phyloP scores from a whole-genome alignment of 768 basidiomycete genomes.

The Collybia sordida region DNA sequence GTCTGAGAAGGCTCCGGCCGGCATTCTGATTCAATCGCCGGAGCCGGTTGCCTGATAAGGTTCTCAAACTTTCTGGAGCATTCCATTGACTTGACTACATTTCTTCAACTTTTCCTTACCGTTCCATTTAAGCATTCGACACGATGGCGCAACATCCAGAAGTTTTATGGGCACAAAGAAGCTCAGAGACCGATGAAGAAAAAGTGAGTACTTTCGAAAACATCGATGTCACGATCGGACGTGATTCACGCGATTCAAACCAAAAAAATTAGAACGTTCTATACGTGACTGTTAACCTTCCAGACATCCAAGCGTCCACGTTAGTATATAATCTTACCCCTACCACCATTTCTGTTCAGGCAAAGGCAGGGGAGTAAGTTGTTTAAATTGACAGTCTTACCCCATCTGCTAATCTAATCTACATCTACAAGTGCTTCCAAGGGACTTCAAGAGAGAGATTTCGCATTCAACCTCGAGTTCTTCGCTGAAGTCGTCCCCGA shows the following conservation, averaged over 20 bases:
- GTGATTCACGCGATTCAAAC: conserved; percentile 11
- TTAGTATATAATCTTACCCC: conserved; percentile 61
- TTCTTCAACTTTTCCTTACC: conserved; percentile 18
- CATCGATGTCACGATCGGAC: conserved; percentile 18
- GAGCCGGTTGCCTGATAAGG: conserved; percentile 8
- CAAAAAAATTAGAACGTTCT: conserved; percentile 62
- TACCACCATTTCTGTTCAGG: conserved; percentile 61
- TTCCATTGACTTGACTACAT: conserved; percentile 31
- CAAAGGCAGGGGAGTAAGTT: conserved; percentile 62
- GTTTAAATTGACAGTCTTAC: background rate
- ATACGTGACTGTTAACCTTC: conserved; percentile 82
- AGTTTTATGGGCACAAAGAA: conserved; percentile 94
- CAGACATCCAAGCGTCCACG: conserved; percentile 61
- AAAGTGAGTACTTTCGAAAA: conserved; percentile 51
- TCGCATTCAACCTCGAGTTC: conserved; percentile 74
- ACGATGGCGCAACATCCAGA: conserved; percentile 72
- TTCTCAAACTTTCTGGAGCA: conserved; percentile 39
- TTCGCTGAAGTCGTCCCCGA: conserved; percentile 76
- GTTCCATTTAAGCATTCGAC: conserved; percentile 13
- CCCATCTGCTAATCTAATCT: conserved; percentile 3
- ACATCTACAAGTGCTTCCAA: conserved; percentile 31
- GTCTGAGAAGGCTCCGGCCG: background rate
- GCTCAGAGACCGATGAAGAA: conserved; percentile 56
- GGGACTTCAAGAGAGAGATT: conserved; percentile 55
- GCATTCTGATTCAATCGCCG: background rate